Evolutionary conservation across 805 yeast genomes (phyloP), one percentile per base, ranked within the genome.

Genomic region (Pichia nakasei): DNA sequence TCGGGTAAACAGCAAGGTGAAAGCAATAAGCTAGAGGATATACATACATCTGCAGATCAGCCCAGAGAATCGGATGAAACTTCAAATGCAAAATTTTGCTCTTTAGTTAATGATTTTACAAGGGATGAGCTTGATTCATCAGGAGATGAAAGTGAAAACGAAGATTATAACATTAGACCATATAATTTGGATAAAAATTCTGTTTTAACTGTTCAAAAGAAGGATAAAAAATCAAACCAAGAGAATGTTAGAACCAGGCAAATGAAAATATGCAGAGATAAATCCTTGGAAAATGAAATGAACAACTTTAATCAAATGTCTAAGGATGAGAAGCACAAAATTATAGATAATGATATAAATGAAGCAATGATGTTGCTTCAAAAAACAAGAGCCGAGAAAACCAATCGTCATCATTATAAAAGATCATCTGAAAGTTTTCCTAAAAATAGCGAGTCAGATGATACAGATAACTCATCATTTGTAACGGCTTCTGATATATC

Each of bases 281-380:
- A n/a, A n/a, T n/a, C n/a, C n/a, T n/a, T 8, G 3, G 27, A 29
- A 7, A 17, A 9, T 12, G 18, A 29, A 3, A n/a, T 29, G 32
- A 20, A 39, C 18, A 27, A 22, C 3, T 44, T 44, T 32, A 15
- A 35, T 4, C 22, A 24, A 15, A 44, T 32, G 19, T 22, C 39
- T 3, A n/a, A n/a, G 4, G 27, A 20, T 11, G 44, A 40, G 22
- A 39, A 29, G 9, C 44, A 44, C 15, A 33, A 39, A 37, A 39
- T 44, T 17, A 33, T 44, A 19, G 22, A 33, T 20, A n/a, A 32
- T 7, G 44, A 44, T 27, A 40, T 44, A 6, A 37, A 44, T 27
- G 15, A 22, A 19, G 47, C 39, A 32, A 44, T 44, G 47, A 29
- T 29, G 3, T 21, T 13, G 20, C 44, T 5, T 24, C 20, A 32